phyloP scores from a whole-genome alignment of 2,329 filamentous ascomycete species.

The Fusarium tanahbumbuense region DNA sequence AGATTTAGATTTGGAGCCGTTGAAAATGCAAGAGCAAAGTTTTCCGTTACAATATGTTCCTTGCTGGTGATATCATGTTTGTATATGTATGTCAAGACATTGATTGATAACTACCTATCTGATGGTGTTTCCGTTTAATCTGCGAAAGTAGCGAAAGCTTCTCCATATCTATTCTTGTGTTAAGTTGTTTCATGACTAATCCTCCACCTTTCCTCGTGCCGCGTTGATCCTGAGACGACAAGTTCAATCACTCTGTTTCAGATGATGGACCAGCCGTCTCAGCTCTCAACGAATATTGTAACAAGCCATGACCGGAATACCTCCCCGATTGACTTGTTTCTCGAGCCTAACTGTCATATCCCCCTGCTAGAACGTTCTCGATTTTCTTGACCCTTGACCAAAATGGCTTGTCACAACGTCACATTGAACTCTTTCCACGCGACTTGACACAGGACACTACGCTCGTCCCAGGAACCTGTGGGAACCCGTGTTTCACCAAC shows the following conservation, averaged over 20 bases:
- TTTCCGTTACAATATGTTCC: conserved; percentile 13
- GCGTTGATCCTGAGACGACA: conserved; percentile 24
- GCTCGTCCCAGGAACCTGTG: conserved; percentile 5
- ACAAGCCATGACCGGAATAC: conserved; percentile 20
- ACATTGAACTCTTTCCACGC: conserved; percentile 16
- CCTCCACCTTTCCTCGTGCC: neutral
- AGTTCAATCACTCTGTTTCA: conserved; percentile 43
- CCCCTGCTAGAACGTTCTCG: conserved; percentile 27
- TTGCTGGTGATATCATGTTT: neutral
- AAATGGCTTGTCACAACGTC: conserved; percentile 5
- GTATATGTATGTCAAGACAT: neutral
- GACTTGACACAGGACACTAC: conserved; percentile 25
- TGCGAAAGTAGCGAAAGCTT: neutral
- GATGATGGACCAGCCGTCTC: conserved; percentile 36
- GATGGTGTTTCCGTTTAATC: neutral
- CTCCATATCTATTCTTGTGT: neutral
- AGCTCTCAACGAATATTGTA: conserved; percentile 28
- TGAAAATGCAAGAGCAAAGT: conserved; percentile 40
- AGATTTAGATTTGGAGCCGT: conserved; percentile 46
- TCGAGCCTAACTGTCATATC: conserved; percentile 1
- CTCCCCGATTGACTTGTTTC: conserved; percentile 16
- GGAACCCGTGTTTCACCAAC: conserved; percentile 29
- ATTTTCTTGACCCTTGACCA: conserved; percentile 3
- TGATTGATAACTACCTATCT: neutral
- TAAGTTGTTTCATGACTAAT: conserved; percentile 10